phyloP scores from a whole-genome alignment of 2,329 filamentous ascomycete species.

The Neophaeococcomyces aloes region DNA sequence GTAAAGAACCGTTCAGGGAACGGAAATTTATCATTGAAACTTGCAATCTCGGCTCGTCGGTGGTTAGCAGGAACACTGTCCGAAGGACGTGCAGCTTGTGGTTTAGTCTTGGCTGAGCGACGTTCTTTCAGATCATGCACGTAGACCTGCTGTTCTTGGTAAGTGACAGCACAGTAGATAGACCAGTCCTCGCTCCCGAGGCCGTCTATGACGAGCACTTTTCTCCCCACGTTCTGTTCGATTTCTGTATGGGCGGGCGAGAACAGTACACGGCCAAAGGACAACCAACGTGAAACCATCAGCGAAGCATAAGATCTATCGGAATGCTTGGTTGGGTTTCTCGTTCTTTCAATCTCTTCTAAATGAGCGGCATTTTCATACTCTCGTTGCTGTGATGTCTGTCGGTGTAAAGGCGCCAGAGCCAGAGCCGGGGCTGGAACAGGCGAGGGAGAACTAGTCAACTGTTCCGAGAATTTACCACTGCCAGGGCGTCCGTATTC shows the following conservation, averaged over 20 bases:
- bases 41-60: conserved; percentile 27
- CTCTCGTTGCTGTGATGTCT: conserved; percentile 22
- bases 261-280: conserved; percentile 41
- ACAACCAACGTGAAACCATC: conserved; percentile 42
- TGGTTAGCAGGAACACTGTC: conserved; percentile 17
- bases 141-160: conserved; percentile 30
- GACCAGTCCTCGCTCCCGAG: conserved; percentile 44
- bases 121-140: conserved; percentile 33
- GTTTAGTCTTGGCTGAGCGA: conserved; percentile 22
- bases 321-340: conserved; percentile 33
- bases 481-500: conserved; percentile 35
- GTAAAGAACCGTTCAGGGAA: conserved; percentile 39
- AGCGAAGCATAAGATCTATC: conserved; percentile 41
- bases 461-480: conserved; percentile 17
- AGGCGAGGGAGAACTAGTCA: conserved; percentile 17
- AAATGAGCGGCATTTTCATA: conserved; percentile 22
- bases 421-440: conserved; percentile 19
- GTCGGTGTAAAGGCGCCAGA: conserved; percentile 25
- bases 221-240: conserved; percentile 29
- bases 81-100: conserved; percentile 32
- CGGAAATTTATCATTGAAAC: conserved; percentile 33
- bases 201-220: conserved; percentile 40
- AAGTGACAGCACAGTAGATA: conserved; percentile 41
- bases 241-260: conserved; percentile 40
- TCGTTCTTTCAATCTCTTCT: conserved; percentile 33